Base-by-base conservation (phyloP, 192 early-diverging fungal species). In the Phlyctochytrium planicorne region DNA sequence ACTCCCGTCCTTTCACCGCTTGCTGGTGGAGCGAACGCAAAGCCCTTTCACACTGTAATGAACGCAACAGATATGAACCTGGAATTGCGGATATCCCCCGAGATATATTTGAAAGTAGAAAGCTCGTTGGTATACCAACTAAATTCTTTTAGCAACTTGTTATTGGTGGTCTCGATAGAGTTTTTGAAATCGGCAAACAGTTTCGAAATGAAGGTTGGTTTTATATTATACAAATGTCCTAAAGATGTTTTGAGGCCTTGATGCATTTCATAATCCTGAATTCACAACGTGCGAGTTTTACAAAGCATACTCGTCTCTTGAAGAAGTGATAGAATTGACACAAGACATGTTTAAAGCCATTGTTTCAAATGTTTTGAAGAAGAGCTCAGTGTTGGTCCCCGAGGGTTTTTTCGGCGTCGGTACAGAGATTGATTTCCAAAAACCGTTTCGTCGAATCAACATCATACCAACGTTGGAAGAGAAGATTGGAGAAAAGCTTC, bases 201-300 rank as follows among this genome's bases (percentile, higher is more conserved):
- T 95, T 95, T 71, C 83, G 93, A 24, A 95, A 95, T 66, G 93
- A 95, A 78, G 72, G 65, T 67, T 16, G 23, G 34, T 17, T 25
- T 17, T 12, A 29, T 55, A 2, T n/a, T n/a, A 2, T 2, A 2
- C 3, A n/a, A n/a, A n/a, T 29, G 53, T 20, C 30, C 4, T 2
- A 36, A 14, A 20, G 36, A n/a, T 64, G 25, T 14, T n/a, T n/a
- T 16, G 1, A 64, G 91, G 91, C 20, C 87, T 95, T 34, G 93
- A 95, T 74, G 86, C 87, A 23, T 87, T 89, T 59, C 93, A 95
- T 69, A 93, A 91, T 66, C 93, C 93, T 25, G 93, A 94, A 72
- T 95, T 95, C 65, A 92, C 92, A 30, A 94, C 92, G 2, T 91
- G 91, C 63, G 93, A 95, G 69, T 89, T 93, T 66, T 95, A 95